Conservation (phyloP, 306 rosid species). For the Glycyrrhiza uralensis region DNA sequence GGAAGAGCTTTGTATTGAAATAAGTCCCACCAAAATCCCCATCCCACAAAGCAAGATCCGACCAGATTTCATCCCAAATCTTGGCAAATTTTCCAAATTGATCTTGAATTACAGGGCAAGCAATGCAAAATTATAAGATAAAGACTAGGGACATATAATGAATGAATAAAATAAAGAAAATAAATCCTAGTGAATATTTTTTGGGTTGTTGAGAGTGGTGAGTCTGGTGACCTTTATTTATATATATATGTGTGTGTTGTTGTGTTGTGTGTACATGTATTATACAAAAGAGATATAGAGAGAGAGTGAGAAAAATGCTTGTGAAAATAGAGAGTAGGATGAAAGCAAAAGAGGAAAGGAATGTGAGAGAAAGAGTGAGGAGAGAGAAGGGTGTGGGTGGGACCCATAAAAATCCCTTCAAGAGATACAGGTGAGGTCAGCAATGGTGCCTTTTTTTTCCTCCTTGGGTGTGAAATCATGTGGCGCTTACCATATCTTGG, state of each 20-base stretch:
- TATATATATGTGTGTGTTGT: too few relatives aligned
- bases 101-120: slow-evolving; percentile 77
- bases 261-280: too few relatives aligned
- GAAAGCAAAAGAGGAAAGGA: slow-evolving; percentile 33
- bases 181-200: slow-evolving; percentile 40
- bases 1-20: slow-evolving; percentile 48
- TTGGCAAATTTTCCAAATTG: slow-evolving; percentile 60
- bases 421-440: slow-evolving; percentile 94
- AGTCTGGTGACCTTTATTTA: slow-evolving; percentile 33
- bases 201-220: slow-evolving; percentile 28
- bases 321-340: slow-evolving; percentile 22
- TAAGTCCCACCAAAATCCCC: slow-evolving; percentile 72
- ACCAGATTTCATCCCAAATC: slow-evolving; percentile 95
- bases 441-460: slow-evolving; percentile 32
- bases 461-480: slow-evolving; percentile 59
- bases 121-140: slow-evolving; percentile 44
- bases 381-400: slow-evolving; percentile 24
- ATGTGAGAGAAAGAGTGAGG: background rate
- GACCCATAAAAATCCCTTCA: slow-evolving; percentile 63
- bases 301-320: background rate
- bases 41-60: slow-evolving; percentile 95
- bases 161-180: slow-evolving; percentile 27
- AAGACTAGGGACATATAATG: background rate
- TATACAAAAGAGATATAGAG: background rate
- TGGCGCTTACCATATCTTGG: slow-evolving; percentile 61